These are phyloP conservation scores for Ascobolus immersus DNA, from an alignment of 495 filamentous ascomycete genomes.

Conservation along the genomic window DNA sequence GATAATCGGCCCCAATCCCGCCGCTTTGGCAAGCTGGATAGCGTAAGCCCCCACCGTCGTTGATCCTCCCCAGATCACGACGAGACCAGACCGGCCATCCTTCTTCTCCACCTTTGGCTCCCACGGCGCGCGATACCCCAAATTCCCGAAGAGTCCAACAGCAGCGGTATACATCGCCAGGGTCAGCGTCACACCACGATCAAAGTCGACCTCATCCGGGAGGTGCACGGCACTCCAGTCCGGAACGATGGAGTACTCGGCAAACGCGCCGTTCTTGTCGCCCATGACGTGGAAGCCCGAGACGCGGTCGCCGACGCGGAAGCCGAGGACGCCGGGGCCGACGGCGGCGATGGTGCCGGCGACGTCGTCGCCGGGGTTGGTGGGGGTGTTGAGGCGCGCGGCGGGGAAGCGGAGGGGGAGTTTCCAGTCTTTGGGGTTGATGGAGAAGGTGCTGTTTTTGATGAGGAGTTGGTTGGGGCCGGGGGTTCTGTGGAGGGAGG, in stretches of 20 bases:
- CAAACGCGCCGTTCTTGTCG: conserved; percentile 17
- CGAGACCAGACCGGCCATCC: too few species aligned
- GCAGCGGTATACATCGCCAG: conserved; percentile 21
- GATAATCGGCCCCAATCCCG: conserved; percentile 19
- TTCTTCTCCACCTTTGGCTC: too few species aligned
- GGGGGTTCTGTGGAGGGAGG: conserved; percentile 1
- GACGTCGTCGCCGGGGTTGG: conserved; percentile 21
- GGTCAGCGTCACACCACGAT: conserved; percentile 21
- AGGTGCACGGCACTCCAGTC: conserved; percentile 20
- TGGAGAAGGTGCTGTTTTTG: conserved; percentile 38
- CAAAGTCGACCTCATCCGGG: conserved; percentile 19
- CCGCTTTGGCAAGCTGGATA: conserved; percentile 19
- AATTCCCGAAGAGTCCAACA: conserved; percentile 15
- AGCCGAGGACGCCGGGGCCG: conserved; percentile 19
- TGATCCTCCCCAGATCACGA: conserved; percentile 23
- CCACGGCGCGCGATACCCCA: too few species aligned
- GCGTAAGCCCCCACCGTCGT: conserved; percentile 20
- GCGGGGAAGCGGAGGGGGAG: background rate
- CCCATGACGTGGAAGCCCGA: conserved; percentile 18
- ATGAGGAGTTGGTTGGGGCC: conserved; percentile 36
- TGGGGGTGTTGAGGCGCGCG: background rate
- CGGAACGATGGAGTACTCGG: conserved; percentile 20
- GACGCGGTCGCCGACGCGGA: conserved; percentile 21
- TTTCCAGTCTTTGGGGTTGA: conserved; percentile 69
- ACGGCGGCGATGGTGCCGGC: conserved; percentile 19